A percentile compares a stretch with the other conserved stretches of the same genome.
Conservation (phyloP, 177 flowering plant genomes). For the Tripterygium wilfordii region DNA sequence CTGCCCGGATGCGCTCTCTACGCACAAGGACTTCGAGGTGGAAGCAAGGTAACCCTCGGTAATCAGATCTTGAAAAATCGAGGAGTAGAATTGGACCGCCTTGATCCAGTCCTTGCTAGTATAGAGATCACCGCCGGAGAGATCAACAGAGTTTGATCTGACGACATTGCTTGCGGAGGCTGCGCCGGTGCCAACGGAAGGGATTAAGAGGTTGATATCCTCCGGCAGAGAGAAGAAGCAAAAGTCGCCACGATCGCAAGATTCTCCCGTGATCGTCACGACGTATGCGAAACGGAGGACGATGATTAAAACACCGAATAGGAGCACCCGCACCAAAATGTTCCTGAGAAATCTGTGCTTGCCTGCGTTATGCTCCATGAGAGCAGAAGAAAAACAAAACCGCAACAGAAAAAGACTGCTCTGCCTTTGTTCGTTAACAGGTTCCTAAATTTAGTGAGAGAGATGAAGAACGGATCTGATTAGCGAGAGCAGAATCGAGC, state of each 20-base stretch:
- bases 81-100: conserved; percentile 53
- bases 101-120: conserved; percentile 58
- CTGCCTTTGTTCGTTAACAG: no score
- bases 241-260: conserved; percentile 68
- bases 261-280: conserved; percentile 64
- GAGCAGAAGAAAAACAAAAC: no score
- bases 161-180: conserved; percentile 12
- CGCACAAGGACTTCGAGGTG: conserved; percentile 50
- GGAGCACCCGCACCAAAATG: conserved; percentile 43
- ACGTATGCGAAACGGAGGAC: conserved; percentile 68
- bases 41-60: conserved; percentile 49
- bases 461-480: no score
- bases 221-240: conserved; percentile 74
- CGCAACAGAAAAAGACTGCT: no score
- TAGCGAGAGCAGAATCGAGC: conserved; percentile 94
- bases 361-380: conserved; percentile 35
- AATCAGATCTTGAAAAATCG: conserved; percentile 71
- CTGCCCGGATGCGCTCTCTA: conserved; percentile 41
- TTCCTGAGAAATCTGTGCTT: conserved; percentile 50
- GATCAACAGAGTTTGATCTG: conserved; percentile 6
- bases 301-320: conserved; percentile 49
- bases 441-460: no score
- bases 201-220: conserved; percentile 27
- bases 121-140: conserved; percentile 29
- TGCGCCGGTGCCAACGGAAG: conserved; percentile 17